These are phyloP conservation scores for Fusarium hostae DNA, from an alignment of 2,329 filamentous ascomycete species.

Conservation along the genomic window DNA sequence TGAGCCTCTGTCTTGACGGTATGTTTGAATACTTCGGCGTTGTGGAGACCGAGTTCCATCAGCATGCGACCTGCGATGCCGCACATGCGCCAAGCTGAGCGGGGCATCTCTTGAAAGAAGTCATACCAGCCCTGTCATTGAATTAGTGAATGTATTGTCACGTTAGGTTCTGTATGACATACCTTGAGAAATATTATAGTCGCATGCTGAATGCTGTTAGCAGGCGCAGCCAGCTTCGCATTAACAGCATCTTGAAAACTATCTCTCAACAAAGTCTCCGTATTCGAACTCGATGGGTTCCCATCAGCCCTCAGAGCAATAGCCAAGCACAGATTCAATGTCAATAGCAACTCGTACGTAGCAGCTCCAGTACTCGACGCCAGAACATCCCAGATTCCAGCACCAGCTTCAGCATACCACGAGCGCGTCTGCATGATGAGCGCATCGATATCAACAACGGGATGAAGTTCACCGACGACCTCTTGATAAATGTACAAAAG, in stretches of 20 bases:
- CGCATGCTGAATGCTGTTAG: constrained; percentile 25
- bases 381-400: constrained; percentile 20
- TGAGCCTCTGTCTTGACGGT: constrained; percentile 12
- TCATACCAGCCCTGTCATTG: constrained; percentile 28
- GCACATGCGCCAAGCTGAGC: constrained; percentile 45
- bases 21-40: constrained; percentile 40
- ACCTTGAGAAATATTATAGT: constrained; percentile 27
- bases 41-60: constrained; percentile 46
- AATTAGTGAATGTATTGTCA: not conserved
- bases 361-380: constrained; percentile 14
- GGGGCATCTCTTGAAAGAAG: constrained; percentile 41
- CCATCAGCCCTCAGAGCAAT: constrained; percentile 23
- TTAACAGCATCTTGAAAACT: constrained; percentile 30
- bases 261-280: constrained; percentile 13
- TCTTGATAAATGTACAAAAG: constrained; percentile 26
- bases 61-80: constrained; percentile 42
- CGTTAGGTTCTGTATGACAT: too few species aligned
- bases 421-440: constrained; percentile 9
- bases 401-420: constrained; percentile 20
- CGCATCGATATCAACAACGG: constrained; percentile 19
- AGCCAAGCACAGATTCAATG: constrained; percentile 18
- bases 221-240: constrained; percentile 26
- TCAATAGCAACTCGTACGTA: constrained; percentile 9
- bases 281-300: not conserved
- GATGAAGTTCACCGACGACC: constrained; percentile 24